These are phyloP conservation scores for Petasospora fabianii DNA, from an alignment of 1,139 yeast species.

Conservation along the genomic window DNA sequence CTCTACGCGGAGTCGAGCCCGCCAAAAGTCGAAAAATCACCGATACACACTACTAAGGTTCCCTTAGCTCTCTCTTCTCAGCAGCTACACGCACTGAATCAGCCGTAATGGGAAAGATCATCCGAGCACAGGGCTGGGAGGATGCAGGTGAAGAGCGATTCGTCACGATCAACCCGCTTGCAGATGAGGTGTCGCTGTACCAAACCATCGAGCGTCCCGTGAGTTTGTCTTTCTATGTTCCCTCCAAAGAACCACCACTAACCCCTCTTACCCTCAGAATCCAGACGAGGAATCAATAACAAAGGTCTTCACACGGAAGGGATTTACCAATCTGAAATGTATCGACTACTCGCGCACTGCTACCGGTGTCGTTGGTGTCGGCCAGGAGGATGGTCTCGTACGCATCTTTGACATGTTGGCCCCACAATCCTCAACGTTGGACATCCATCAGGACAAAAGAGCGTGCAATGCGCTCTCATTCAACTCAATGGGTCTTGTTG, in stretches of 20 bases:
- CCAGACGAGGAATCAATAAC: conserved; percentile 38
- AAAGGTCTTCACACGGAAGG: conserved; percentile 51
- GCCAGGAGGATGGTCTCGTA: conserved; percentile 68
- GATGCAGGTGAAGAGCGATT: conserved; percentile 50
- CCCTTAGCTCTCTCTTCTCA: no score
- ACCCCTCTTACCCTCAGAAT: conserved; percentile 6
- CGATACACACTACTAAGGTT: no score
- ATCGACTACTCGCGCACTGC: conserved; percentile 57
- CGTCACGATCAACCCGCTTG: conserved; percentile 61
- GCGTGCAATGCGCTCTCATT: conserved; percentile 76
- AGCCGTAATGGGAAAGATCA: conserved; percentile 43
- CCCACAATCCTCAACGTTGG: conserved; percentile 38
- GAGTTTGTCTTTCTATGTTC: conserved; percentile 2
- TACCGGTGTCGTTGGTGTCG: conserved; percentile 66
- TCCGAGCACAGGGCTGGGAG: conserved; percentile 61
- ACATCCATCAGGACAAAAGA: conserved; percentile 56
- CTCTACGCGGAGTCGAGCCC: no score
- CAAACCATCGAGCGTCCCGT: conserved; percentile 40
- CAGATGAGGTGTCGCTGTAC: conserved; percentile 64
- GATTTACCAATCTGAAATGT: conserved; percentile 72
- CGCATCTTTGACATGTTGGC: conserved; percentile 57
- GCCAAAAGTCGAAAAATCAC: no score
- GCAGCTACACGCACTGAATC: conserved; percentile 22
- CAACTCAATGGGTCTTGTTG: conserved; percentile 61
- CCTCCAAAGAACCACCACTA: conserved; percentile 2